Percentiles rank a stretch among this genome's conserved stretches.
These are phyloP conservation scores for Cytospora piceae DNA, from an alignment of 2,329 filamentous ascomycete species.

Conservation along the genomic window DNA sequence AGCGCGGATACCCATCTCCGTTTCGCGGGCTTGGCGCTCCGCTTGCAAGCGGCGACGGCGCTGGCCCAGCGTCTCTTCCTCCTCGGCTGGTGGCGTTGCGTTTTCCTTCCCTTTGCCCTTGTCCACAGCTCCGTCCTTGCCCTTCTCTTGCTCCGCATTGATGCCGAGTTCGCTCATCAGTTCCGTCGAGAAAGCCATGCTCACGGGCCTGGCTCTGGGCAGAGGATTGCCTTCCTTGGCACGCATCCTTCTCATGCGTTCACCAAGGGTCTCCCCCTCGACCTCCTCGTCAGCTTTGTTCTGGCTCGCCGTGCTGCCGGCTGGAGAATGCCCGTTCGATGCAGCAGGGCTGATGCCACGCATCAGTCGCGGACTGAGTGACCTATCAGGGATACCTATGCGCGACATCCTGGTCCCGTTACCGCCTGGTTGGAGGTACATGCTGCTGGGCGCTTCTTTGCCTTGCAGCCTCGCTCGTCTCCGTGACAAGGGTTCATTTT, in stretches of 20 bases:
- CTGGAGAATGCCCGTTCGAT: slow-evolving; percentile 11
- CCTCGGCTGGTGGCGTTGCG: slow-evolving; percentile 45
- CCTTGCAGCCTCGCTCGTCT: slow-evolving; percentile 77
- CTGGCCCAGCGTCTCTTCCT: slow-evolving; percentile 80
- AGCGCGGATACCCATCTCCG: slow-evolving; percentile 50
- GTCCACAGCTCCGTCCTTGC: slow-evolving; percentile 32
- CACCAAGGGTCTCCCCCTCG: slow-evolving; percentile 69
- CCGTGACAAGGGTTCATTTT: slow-evolving; percentile 84
- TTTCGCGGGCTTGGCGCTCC: slow-evolving; percentile 65
- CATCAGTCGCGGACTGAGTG: slow-evolving; percentile 32
- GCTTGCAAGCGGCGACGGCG: slow-evolving; percentile 74
- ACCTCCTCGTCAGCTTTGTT: slow-evolving; percentile 50
- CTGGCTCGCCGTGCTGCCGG: slow-evolving; percentile 35
- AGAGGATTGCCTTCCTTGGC: slow-evolving; percentile 56
- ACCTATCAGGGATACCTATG: slow-evolving; percentile 20
- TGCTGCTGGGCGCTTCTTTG: slow-evolving; percentile 45
- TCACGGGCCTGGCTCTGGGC: slow-evolving; percentile 62
- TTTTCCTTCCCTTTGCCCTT: slow-evolving; percentile 38
- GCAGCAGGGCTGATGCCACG: slow-evolving; percentile 28
- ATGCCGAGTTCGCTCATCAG: slow-evolving; percentile 68
- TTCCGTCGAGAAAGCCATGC: slow-evolving; percentile 69
- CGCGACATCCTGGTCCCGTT: slow-evolving; percentile 27
- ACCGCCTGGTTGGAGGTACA: slow-evolving; percentile 34
- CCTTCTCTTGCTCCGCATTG: slow-evolving; percentile 46
- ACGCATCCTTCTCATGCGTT: slow-evolving; percentile 67